These are phyloP conservation scores for Trametes villosa DNA, from an alignment of 768 basidiomycete genomes.

Conservation along the genomic window DNA sequence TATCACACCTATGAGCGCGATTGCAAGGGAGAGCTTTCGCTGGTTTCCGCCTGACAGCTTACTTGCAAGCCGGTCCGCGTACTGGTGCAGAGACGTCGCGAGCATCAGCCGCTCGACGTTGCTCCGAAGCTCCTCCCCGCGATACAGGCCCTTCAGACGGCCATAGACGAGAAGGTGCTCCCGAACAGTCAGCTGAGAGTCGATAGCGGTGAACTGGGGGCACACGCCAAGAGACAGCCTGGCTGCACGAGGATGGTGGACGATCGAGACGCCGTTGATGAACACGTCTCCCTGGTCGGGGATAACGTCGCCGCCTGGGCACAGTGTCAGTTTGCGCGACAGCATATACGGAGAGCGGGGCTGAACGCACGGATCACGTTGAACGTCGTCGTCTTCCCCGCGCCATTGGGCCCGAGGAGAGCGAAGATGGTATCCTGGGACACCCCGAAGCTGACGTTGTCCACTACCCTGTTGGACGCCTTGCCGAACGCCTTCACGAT, in stretches of 20 bases:
- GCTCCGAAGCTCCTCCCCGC: slow-evolving; percentile 50
- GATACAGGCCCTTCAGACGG: slow-evolving; percentile 66
- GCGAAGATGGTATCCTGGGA: slow-evolving; percentile 67
- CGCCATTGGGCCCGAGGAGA: slow-evolving; percentile 81
- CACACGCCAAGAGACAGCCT: slow-evolving; percentile 78
- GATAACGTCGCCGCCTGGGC: slow-evolving; percentile 64
- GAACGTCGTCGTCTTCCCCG: slow-evolving; percentile 83
- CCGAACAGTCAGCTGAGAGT: slow-evolving; percentile 74
- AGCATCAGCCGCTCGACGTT: slow-evolving; percentile 62
- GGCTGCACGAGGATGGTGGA: slow-evolving; percentile 64
- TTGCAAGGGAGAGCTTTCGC: slow-evolving; percentile 74
- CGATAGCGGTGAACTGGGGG: slow-evolving; percentile 85
- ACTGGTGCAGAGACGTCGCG: slow-evolving; percentile 59
- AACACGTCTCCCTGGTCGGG: slow-evolving; percentile 72
- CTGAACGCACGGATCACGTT: slow-evolving; percentile 70
- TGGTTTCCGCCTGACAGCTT: slow-evolving; percentile 82
- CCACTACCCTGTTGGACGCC: slow-evolving; percentile 58
- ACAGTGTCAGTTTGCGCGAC: neutral
- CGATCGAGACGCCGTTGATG: slow-evolving; percentile 68
- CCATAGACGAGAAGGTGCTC: slow-evolving; percentile 78
- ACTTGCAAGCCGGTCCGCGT: slow-evolving; percentile 73
- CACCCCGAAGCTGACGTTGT: slow-evolving; percentile 74
- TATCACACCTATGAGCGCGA: slow-evolving; percentile 66
- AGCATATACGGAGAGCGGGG: neutral
- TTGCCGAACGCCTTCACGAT: slow-evolving; percentile 62